Conservation (phyloP, 2,329 filamentous ascomycete species). For the Aspergillus ochraceoroseus region DNA sequence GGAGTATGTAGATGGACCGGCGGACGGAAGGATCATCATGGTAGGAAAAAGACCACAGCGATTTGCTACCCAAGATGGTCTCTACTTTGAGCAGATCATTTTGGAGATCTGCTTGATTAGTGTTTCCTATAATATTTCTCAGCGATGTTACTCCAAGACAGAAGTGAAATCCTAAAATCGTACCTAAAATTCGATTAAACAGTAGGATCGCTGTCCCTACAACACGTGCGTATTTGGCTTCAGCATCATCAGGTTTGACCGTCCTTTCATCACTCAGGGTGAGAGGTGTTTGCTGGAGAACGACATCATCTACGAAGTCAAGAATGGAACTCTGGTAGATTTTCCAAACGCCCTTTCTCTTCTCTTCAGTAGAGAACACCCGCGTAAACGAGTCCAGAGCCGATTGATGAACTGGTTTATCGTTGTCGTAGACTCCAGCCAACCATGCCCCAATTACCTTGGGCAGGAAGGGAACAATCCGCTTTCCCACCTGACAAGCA, state of each 20-base stretch:
- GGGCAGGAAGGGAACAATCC: constrained; percentile 74
- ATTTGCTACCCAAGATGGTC: constrained; percentile 59
- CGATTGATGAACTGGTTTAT: constrained; percentile 69
- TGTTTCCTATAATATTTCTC: constrained; percentile 27
- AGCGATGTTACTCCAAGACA: constrained; percentile 14
- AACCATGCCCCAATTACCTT: constrained; percentile 84
- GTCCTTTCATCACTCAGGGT: constrained; percentile 87
- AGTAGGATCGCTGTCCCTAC: constrained; percentile 56
- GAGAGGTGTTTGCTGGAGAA: constrained; percentile 68
- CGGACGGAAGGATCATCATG: constrained; percentile 56
- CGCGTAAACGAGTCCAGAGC: constrained; percentile 69
- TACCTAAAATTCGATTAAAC: constrained; percentile 52
- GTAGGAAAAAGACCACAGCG: constrained; percentile 56
- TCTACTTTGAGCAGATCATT: constrained; percentile 61
- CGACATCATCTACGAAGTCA: constrained; percentile 72
- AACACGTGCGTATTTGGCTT: constrained; percentile 79
- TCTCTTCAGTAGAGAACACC: constrained; percentile 76
- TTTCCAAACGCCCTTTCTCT: constrained; percentile 69
- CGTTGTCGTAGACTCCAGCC: constrained; percentile 79
- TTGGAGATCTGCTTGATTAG: constrained; percentile 49
- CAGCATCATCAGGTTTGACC: constrained; percentile 75
- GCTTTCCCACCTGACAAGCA: constrained; percentile 61
- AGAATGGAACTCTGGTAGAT: constrained; percentile 76
- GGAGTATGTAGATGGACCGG: constrained; percentile 53
- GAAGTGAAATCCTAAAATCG: constrained; percentile 7